Evolutionary conservation across 176 grass and related monocot species (phyloP).

Genomic region (Bromus sterilis): DNA sequence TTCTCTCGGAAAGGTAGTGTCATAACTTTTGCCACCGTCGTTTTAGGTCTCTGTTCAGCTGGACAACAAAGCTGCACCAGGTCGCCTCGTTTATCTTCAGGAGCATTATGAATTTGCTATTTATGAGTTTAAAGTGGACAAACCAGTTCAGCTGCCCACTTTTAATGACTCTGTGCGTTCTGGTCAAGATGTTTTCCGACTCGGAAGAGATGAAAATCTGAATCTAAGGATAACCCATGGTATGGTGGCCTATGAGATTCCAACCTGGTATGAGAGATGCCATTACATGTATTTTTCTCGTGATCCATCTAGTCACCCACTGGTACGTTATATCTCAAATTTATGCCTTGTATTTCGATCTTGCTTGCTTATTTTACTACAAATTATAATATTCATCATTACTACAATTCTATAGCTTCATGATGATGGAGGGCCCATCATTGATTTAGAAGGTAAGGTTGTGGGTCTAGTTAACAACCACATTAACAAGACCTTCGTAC

Average conservation of each 20-base stretch:
- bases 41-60: background rate
- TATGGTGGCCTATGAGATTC: background rate
- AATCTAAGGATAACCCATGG: background rate
- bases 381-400: background rate
- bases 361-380: background rate
- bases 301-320: too few relatives aligned
- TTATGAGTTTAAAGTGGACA: background rate
- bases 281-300: background rate
- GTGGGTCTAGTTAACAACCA: background rate
- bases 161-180: background rate
- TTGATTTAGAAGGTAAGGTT: background rate
- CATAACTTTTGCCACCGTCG: background rate
- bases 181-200: background rate
- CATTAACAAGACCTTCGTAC: background rate
- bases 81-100: background rate
- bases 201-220: background rate
- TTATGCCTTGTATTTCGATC: background rate
- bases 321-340: too few relatives aligned
- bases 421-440: background rate
- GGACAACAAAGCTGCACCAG: background rate
- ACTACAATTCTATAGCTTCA: background rate
- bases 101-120: background rate
- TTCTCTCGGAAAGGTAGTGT: background rate
- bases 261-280: background rate
- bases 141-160: background rate